A percentile compares a stretch with the other conserved stretches of the same genome.
Conservation (phyloP, 140 eudicot genomes). For the Oenanthe javanica region DNA sequence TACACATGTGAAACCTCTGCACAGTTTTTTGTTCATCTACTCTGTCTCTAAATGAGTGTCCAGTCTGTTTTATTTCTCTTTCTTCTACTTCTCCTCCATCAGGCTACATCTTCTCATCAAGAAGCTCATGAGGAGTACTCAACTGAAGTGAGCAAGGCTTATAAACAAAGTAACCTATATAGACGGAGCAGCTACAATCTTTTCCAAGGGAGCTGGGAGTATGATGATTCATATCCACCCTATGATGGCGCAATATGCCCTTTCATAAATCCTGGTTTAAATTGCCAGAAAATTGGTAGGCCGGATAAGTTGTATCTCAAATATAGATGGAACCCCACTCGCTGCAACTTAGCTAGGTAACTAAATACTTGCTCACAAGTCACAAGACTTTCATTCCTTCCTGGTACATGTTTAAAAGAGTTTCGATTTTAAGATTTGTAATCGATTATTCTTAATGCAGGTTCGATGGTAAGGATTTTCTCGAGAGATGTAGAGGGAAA, state of each 20-base stretch:
- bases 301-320: conserved; percentile 33
- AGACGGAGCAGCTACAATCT: conserved; percentile 23
- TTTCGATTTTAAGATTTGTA: background rate
- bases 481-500: conserved; percentile 41
- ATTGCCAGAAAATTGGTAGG: conserved; percentile 45
- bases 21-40: background rate
- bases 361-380: background rate
- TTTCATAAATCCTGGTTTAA: conserved; percentile 24
- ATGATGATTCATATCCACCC: conserved; percentile 31
- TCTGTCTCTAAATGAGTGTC: background rate
- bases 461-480: conserved; percentile 48
- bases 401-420: too few relatives aligned
- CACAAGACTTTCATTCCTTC: background rate
- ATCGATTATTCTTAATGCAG: conserved; percentile 17
- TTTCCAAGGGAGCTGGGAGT: conserved; percentile 43
- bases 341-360: conserved; percentile 31
- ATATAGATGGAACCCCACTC: conserved; percentile 46
- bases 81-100: background rate
- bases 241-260: conserved; percentile 33
- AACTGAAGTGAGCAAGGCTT: background rate
- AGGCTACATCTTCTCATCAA: background rate
- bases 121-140: background rate
- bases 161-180: background rate
- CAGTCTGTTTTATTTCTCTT: background rate
- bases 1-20: background rate